Percentiles rank a stretch among this genome's conserved stretches.
These are phyloP conservation scores for Coniochaeta prunicola DNA, from an alignment of 2,329 filamentous ascomycete genomes.

Conservation along the genomic window DNA sequence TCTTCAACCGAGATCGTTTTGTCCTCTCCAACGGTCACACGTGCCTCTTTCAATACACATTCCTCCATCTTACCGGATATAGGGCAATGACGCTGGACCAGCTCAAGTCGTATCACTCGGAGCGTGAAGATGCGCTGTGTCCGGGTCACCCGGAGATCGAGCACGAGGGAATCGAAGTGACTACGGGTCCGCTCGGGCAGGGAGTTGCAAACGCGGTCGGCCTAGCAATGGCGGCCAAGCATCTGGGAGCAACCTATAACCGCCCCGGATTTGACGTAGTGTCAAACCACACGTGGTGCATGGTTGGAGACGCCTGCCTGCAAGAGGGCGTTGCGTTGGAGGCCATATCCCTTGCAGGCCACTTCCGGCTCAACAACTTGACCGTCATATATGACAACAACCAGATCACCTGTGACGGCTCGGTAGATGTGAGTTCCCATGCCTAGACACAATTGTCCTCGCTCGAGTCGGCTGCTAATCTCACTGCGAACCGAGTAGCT, in stretches of 20 bases:
- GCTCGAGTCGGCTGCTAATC: not conserved
- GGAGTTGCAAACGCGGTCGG: slow-evolving; percentile 50
- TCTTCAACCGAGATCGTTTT: slow-evolving; percentile 53
- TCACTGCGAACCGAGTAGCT: not conserved
- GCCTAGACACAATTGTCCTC: not conserved
- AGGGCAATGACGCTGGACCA: slow-evolving; percentile 44
- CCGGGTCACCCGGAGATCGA: slow-evolving; percentile 50
- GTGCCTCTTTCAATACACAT: slow-evolving; percentile 41
- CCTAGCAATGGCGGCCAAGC: slow-evolving; percentile 46
- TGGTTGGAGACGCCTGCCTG: slow-evolving; percentile 47
- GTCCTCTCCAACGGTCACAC: slow-evolving; percentile 43
- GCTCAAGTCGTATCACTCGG: slow-evolving; percentile 27
- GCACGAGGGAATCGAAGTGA: slow-evolving; percentile 47
- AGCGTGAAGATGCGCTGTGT: slow-evolving; percentile 21
- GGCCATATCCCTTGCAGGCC: slow-evolving; percentile 45
- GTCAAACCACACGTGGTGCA: slow-evolving; percentile 43
- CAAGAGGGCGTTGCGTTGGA: slow-evolving; percentile 49
- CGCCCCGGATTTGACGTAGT: slow-evolving; percentile 38
- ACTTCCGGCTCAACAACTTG: slow-evolving; percentile 43
- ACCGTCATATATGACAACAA: slow-evolving; percentile 52
- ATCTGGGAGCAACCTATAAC: slow-evolving; percentile 44
- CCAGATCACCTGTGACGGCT: slow-evolving; percentile 48
- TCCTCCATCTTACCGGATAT: slow-evolving; percentile 42
- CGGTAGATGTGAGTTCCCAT: slow-evolving; percentile 32
- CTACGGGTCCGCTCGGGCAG: slow-evolving; percentile 49